Percentiles rank a stretch among this genome's conserved stretches.
Evolutionary conservation across 2,329 filamentous ascomycete genomes (phyloP).

Genomic region (Aureobasidium melanogenum): DNA sequence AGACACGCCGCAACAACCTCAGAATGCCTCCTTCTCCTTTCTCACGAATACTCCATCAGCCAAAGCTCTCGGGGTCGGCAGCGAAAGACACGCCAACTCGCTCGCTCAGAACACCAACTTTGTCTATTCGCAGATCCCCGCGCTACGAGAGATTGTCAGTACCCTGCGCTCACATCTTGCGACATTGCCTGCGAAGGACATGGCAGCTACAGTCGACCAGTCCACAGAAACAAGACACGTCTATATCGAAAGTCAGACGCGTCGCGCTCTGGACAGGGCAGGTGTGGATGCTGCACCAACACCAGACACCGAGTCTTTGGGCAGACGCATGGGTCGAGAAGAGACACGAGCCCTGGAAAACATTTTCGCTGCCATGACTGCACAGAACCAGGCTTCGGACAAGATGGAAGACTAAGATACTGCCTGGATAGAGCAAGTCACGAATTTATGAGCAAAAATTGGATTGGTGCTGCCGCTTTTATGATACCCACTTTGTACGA

Average conservation of each 20-base stretch:
- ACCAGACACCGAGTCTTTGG: constrained; percentile 20
- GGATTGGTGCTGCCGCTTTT: background rate
- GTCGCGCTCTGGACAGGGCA: constrained; percentile 65
- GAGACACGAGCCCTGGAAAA: constrained; percentile 30
- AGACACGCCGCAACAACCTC: constrained; percentile 19
- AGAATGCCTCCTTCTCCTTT: constrained; percentile 43
- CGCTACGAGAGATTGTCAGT: constrained; percentile 62
- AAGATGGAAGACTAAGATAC: constrained; percentile 13
- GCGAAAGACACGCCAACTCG: constrained; percentile 19
- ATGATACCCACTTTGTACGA: background rate
- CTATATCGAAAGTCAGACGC: constrained; percentile 76
- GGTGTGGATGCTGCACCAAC: constrained; percentile 48
- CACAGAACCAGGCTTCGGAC: constrained; percentile 5
- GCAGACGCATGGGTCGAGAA: constrained; percentile 24
- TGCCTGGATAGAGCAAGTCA: background rate
- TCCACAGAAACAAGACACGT: constrained; percentile 61
- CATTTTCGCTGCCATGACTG: constrained; percentile 26
- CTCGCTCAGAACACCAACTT: constrained; percentile 68
- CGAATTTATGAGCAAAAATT: background rate
- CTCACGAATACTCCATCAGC: constrained; percentile 43
- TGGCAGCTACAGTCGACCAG: constrained; percentile 22
- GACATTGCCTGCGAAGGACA: constrained; percentile 24
- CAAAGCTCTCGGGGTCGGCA: constrained; percentile 35
- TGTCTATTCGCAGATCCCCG: constrained; percentile 72
- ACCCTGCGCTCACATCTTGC: constrained; percentile 58